A percentile compares a stretch with the other conserved stretches of the same genome.
Evolutionary conservation across 2,329 filamentous ascomycete species (phyloP).

Genomic region (Fusarium avenaceum): DNA sequence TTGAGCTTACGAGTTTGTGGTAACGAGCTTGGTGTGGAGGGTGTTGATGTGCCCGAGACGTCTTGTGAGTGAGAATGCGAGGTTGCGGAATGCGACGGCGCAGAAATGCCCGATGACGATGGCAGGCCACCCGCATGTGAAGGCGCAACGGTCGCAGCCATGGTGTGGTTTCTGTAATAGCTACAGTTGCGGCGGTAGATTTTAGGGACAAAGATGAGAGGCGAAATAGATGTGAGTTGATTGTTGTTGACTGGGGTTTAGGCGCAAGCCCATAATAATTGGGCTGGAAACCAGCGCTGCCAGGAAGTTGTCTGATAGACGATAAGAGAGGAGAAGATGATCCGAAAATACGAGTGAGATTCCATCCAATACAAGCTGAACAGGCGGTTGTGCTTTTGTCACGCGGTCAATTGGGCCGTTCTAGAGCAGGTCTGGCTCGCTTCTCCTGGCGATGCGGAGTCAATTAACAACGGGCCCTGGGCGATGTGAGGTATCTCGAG

Average conservation of each 20-base stretch:
- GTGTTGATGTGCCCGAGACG: constrained; percentile 21
- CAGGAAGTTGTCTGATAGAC: constrained; percentile 5
- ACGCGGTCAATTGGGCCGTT: constrained; percentile 34
- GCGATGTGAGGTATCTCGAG: constrained; percentile 7
- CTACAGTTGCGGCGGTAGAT: neutral
- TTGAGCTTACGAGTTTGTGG: constrained; percentile 51
- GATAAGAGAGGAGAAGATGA: constrained; percentile 3
- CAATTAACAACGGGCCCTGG: constrained; percentile 9
- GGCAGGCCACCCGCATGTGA: constrained; percentile 49
- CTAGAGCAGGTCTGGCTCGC: constrained; percentile 34
- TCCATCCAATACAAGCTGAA: constrained; percentile 14
- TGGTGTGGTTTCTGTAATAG: constrained; percentile 16
- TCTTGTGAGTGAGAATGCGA: constrained; percentile 38
- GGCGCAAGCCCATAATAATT: constrained; percentile 35
- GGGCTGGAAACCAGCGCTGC: constrained; percentile 14
- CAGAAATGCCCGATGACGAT: constrained; percentile 43
- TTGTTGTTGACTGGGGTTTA: constrained; percentile 27
- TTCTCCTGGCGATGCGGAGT: constrained; percentile 34
- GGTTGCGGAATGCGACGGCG: constrained; percentile 40
- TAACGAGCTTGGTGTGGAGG: constrained; percentile 40
- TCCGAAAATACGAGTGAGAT: constrained; percentile 7
- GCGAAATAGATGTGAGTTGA: constrained; percentile 20
- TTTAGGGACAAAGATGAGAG: constrained; percentile 3
- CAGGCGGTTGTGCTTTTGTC: constrained; percentile 29
- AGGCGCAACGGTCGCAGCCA: constrained; percentile 53